Conservation (phyloP, 805 yeast species). For the Danielozyma ontarioensis region DNA sequence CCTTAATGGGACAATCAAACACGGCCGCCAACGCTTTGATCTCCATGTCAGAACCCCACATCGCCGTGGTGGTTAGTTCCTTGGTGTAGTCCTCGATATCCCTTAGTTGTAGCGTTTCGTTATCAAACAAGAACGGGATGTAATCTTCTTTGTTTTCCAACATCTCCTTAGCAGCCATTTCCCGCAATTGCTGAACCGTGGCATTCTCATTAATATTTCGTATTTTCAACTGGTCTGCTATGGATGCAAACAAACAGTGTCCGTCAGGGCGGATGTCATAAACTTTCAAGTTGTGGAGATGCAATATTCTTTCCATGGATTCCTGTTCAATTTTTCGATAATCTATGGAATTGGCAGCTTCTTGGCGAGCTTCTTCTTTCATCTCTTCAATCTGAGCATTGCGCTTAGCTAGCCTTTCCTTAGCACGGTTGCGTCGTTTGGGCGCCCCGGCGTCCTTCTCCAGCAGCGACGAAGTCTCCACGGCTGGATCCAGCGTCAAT, state of each 20-base stretch:
- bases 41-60: conserved; percentile 98
- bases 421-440: conserved; percentile 56
- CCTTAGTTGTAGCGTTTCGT: conserved; percentile 55
- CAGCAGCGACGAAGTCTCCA: neutral
- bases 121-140: conserved; percentile 80
- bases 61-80: conserved; percentile 68
- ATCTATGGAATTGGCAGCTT: conserved; percentile 65
- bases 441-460: too few relatives aligned
- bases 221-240: conserved; percentile 64
- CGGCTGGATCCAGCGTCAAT: neutral
- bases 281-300: conserved; percentile 43
- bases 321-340: conserved; percentile 67
- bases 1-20: conserved; percentile 69
- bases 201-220: conserved; percentile 41
- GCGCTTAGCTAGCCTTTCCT: conserved; percentile 74
- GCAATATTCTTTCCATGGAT: conserved; percentile 52
- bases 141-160: conserved; percentile 62
- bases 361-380: conserved; percentile 62
- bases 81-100: conserved; percentile 65
- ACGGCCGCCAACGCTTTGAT: conserved; percentile 72
- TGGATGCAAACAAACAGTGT: conserved; percentile 84
- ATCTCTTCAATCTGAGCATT: conserved; percentile 62
- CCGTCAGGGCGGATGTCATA: conserved; percentile 87
- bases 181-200: conserved; percentile 56
- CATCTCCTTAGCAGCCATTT: conserved; percentile 62